Conservation (phyloP, 129 eudicot species). For the Centella asiatica region DNA sequence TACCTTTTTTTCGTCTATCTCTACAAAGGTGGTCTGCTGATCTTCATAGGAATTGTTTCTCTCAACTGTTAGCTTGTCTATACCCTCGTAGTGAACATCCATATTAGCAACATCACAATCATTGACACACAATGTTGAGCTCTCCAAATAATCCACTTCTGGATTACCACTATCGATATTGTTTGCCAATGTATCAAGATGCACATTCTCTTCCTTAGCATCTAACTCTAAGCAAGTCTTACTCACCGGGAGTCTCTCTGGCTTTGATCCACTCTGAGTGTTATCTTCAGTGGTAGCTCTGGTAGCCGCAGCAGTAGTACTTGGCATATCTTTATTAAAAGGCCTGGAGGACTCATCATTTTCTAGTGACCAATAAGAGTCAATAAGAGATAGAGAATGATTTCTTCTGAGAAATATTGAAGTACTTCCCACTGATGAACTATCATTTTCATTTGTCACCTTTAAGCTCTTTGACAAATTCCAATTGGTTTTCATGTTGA, state of each 20-base stretch:
- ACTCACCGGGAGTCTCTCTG: slow-evolving; percentile 1
- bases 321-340: slow-evolving; percentile 1
- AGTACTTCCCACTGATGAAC: slow-evolving; percentile 17
- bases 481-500: slow-evolving; percentile 25
- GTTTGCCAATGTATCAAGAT: slow-evolving; percentile 11
- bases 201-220: slow-evolving; percentile 18
- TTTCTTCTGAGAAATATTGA: slow-evolving; percentile 28
- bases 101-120: slow-evolving; percentile 1
- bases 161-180: slow-evolving; percentile 9
- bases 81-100: slow-evolving; percentile 7
- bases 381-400: slow-evolving; percentile 29
- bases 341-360: slow-evolving; percentile 19
- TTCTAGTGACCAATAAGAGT: slow-evolving; percentile 14
- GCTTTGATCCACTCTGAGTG: slow-evolving; percentile 16
- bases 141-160: slow-evolving; percentile 15
- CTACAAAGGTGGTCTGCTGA: slow-evolving; percentile 12
- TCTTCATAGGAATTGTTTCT: slow-evolving; percentile 11
- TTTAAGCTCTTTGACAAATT: slow-evolving; percentile 57
- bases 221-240: slow-evolving; percentile 1
- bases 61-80: neutral
- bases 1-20: neutral
- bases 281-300: neutral
- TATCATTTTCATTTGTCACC: slow-evolving; percentile 32
- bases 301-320: neutral
- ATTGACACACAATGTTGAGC: neutral